Evolutionary conservation across 306 rosid species (phyloP), one percentile per base, ranked within the genome.

Genomic region (Medicago truncatula): DNA sequence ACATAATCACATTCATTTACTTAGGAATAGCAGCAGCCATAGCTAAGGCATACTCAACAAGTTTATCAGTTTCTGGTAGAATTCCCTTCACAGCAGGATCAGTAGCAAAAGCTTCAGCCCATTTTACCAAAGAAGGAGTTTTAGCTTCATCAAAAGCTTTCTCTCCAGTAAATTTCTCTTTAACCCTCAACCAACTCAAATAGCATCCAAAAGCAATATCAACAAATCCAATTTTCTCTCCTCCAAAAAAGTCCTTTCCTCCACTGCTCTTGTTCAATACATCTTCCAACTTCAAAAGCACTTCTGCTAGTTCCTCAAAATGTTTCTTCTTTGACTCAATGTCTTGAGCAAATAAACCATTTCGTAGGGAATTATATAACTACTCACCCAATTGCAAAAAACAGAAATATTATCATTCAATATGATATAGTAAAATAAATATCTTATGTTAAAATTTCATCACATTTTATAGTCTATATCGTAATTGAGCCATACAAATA

Each of bases 201-300:
- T 49, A 54, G 80, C 85, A 63, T 5, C 96, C 96, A 15, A 88
- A 78, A 46, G 25, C 84, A 78, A 89, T 81, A 23, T 89, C 93
- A 39, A 85, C 46, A 47, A 63, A 66, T 17, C 92, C 96, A 74
- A 90, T 73, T 0, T 25, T 80, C 7, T 83, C 89, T 6, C 96
- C 91, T 1, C 91, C 81, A 14, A 90, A 90, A 66, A 78, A 90
- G 12, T 71, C 18, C 16, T 83, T 86, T 8, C 90, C 92, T 84
- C 81, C 77, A 82, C 90, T 82, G 8, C 25, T 0, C 31, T 81
- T 87, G 14, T 41, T 77, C 4, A 85, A 50, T 17, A 74, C 80
- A 6, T 88, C 86, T 80, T 90, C 92, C 80, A 90, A 1, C 20
- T 59, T 74, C 5, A 6, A 66, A 4, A 81, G 67, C 4, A 31